Base-by-base conservation (phyloP, 2,329 filamentous ascomycete genomes). In the Pseudogymnoascus sp. region DNA sequence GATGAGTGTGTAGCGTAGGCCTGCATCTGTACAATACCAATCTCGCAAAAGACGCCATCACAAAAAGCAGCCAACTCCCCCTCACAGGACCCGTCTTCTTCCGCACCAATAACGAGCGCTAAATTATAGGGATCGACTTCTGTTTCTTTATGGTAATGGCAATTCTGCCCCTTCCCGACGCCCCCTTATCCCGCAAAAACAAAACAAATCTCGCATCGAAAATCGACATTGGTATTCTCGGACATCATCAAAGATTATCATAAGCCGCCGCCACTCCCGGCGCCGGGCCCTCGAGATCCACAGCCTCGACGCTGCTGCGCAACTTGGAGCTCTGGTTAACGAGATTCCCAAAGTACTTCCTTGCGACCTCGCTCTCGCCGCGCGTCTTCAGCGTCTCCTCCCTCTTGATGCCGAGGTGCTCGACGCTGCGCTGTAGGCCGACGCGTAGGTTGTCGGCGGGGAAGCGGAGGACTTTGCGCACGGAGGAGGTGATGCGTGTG, bases 301-400 rank as follows among this genome's bases (percentile, higher is more conserved):
- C 71, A 5, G 64, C 67, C 63, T 74, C 70, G 28, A 74, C 73
- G 5, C 66, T 70, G 31, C 67, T 69, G 25, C 82, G 79, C 69
- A 87, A 79, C 63, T 78, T 75, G 18, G 78, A 78, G 65, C 82
- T 86, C 68, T 87, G 82, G 65, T 89, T 83, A 61, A 95, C 86
- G 16, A 99, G 82, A 71, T 96, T 95, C 61, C 85, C 80, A 75
- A 99, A 99, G 78, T 96, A 97, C 76, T 93, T 96, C 68, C 85
- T 80, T 5, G 95, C 95, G 34, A 91, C 87, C 72, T 96, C 89
- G 72, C 91, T 95, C 77, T 97, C 93, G 36, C 80, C 81, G 75
- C 88, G 88, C 65, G 91, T 83, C 78, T 95, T 96, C 72, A 84
- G 81, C 7, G 91, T 95, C 73, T 96, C 90, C 68, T 95, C 89